Base-by-base conservation (phyloP, 2,329 filamentous ascomycete species). In the Pestalotiopsis sp. region DNA sequence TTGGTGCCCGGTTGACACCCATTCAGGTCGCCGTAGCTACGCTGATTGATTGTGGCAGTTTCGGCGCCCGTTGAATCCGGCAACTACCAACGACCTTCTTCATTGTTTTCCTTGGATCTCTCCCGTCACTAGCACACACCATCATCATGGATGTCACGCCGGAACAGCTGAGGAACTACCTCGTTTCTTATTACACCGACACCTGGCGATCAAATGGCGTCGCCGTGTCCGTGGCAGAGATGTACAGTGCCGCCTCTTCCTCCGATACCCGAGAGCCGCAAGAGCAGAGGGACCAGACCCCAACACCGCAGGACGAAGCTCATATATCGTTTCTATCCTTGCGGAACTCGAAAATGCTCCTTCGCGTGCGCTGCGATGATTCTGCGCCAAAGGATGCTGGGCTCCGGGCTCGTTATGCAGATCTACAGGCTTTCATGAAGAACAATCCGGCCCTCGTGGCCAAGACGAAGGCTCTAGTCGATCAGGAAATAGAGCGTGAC, bases 401-500 rank as follows among this genome's bases (percentile, higher is more conserved):
- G 25, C n/a, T 68, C 17, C 31, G 66, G n/a, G 58, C 62, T 41
- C 41, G 61, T 17, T 63, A 56, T 23, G 2, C 14, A 3, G 58
- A 57, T 12, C 11, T 68, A 2, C 14, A 39, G 17, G 2, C 66
- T 23, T 39, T 38, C 31, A n/a, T 68, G 20, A 14, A 67, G 12
- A 13, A 31, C 17, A 38, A 70, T 12, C 9, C 17, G 1, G 13
- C 2, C 7, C 49, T 69, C 14, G 25, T 23, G 6, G 36, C 38
- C 31, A 59, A 57, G 23, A 66, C 70, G 23, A 20, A 11, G 20
- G 14, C 65, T 9, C 12, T 73, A 13, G 17, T 76, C 49, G 69
- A 72, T 31, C n/a, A 62, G 4, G 69, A 75, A 17, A 70, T 75
- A 27, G 38, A 71, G 14, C 31, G 70, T 11, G 52, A 65, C 13